These are phyloP conservation scores for Phialophora chinensis DNA, from an alignment of 2,329 filamentous ascomycete genomes.

Conservation along the genomic window DNA sequence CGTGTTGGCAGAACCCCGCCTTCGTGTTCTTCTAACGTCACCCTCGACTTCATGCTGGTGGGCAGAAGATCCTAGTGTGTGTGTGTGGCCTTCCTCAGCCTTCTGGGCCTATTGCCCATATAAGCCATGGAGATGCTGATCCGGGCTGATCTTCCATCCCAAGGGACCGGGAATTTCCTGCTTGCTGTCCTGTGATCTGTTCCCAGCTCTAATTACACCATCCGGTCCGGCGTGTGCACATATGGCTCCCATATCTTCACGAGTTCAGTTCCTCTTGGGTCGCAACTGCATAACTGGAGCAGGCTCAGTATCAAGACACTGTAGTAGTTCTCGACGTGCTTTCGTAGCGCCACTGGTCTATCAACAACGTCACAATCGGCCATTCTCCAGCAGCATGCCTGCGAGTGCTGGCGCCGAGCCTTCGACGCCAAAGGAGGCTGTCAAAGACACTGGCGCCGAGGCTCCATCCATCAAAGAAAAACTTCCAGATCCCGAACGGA, in stretches of 20 bases:
- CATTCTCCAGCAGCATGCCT: conserved; percentile 1
- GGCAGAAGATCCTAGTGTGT: neutral
- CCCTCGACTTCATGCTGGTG: neutral
- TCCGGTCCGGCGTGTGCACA: neutral
- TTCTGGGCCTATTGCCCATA: neutral
- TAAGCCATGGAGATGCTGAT: conserved; percentile 1
- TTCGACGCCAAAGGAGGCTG: conserved; percentile 1
- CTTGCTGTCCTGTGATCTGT: neutral
- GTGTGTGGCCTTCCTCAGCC: neutral
- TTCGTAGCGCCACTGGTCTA: neutral
- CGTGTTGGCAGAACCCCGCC: conserved; percentile 7
- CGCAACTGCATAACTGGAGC: conserved; percentile 7
- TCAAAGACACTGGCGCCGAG: conserved; percentile 4
- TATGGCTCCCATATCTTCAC: conserved; percentile 15
- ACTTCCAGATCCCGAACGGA: conserved; percentile 28
- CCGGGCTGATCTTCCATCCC: conserved; percentile 1
- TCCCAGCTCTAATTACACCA: neutral
- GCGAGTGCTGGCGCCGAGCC: neutral
- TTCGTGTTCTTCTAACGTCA: conserved; percentile 13
- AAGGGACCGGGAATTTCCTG: neutral
- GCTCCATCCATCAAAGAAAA: conserved; percentile 31
- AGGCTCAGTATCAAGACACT: conserved; percentile 15
- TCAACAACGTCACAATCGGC: neutral
- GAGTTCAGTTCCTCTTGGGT: conserved; percentile 4
- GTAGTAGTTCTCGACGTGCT: conserved; percentile 12